These are phyloP conservation scores for Fonsecaea erecta DNA, from an alignment of 2,329 filamentous ascomycete species.

Conservation along the genomic window DNA sequence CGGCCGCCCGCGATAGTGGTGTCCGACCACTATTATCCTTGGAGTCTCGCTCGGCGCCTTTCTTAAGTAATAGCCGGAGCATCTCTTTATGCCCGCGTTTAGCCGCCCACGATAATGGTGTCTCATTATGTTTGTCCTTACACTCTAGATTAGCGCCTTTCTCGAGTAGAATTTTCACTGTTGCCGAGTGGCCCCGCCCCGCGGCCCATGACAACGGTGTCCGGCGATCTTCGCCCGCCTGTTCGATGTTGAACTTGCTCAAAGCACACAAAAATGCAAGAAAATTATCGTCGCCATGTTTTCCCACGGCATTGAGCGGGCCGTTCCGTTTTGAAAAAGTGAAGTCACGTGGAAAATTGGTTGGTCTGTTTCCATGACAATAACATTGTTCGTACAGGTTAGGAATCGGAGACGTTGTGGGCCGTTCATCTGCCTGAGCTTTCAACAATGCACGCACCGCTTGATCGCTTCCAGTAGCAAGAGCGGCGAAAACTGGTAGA, in stretches of 20 bases:
- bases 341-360: constrained; percentile 15
- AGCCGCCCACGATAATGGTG: no score
- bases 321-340: constrained; percentile 17
- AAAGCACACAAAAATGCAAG: constrained; percentile 10
- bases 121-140: no score
- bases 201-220: neutral
- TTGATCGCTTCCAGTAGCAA: constrained; percentile 13
- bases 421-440: neutral
- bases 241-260: neutral
- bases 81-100: no score
- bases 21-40: constrained; percentile 12
- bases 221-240: neutral
- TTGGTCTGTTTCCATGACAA: neutral
- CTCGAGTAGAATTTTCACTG: constrained; percentile 23
- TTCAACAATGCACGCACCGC: neutral
- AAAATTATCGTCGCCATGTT: neutral
- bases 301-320: neutral
- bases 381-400: neutral
- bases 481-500: constrained; percentile 27
- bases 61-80: no score
- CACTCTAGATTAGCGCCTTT: no score
- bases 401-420: neutral
- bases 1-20: constrained; percentile 21
- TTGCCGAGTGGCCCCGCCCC: constrained; percentile 3
- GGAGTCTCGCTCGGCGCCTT: constrained; percentile 8